phyloP scores from a whole-genome alignment of 208 protist genomes.

The Acanthamoeba healyi region DNA sequence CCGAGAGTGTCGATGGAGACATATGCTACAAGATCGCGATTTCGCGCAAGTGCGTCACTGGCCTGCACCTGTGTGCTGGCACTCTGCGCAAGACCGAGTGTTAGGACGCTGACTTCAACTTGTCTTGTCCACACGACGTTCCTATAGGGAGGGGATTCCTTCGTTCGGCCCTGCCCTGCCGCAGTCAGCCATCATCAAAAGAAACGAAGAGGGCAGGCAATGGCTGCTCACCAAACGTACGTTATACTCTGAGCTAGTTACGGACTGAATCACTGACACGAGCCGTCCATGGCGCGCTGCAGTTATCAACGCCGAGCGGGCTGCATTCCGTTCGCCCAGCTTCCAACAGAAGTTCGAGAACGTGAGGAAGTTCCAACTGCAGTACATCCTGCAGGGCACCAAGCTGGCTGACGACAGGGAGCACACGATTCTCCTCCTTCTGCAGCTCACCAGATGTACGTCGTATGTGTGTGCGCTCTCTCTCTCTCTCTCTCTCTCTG shows the following conservation, averaged over 20 bases:
- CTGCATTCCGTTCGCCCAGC: not conserved
- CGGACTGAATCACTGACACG: not conserved
- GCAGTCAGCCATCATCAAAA: not conserved
- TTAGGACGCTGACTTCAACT: not conserved
- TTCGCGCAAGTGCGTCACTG: not conserved
- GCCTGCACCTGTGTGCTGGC: not conserved
- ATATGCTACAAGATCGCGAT: not conserved
- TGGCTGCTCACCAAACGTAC: not conserved
- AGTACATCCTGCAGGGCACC: not conserved
- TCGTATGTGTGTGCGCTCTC: too few species aligned
- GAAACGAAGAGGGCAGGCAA: not conserved
- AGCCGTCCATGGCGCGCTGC: not conserved
- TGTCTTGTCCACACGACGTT: not conserved
- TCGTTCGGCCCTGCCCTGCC: not conserved
- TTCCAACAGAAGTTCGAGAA: not conserved
- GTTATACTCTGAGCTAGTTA: not conserved
- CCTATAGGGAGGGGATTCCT: not conserved
- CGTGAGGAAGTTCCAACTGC: not conserved
- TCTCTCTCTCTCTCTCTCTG: not conserved
- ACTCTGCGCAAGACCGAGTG: too few species aligned
- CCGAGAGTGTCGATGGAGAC: not conserved
- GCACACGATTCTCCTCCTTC: not conserved
- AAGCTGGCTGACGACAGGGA: not conserved
- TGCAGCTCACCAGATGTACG: not conserved
- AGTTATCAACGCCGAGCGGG: constrained; percentile 18